These are phyloP conservation scores for Pseudogymnoascus sp. DNA, from an alignment of 2,329 filamentous ascomycete genomes.

Conservation along the genomic window DNA sequence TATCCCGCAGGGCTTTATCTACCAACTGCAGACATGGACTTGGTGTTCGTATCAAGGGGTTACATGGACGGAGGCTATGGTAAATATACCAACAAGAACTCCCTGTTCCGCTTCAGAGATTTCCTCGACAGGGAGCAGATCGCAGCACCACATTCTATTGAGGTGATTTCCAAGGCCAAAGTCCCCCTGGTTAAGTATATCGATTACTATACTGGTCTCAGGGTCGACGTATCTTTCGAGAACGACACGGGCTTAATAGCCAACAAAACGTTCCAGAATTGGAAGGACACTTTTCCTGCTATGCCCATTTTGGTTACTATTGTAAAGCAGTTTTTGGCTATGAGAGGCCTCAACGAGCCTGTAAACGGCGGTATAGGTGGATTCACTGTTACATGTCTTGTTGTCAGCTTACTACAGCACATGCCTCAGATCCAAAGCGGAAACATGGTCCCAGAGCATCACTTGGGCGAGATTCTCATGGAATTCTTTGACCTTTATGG, in stretches of 20 bases:
- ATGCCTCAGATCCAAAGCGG: constrained; percentile 63
- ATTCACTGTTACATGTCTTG: constrained; percentile 88
- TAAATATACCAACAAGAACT: constrained; percentile 25
- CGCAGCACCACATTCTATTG: constrained; percentile 50
- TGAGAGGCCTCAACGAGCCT: constrained; percentile 87
- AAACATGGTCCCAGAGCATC: constrained; percentile 51
- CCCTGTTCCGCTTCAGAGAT: constrained; percentile 54
- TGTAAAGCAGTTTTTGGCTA: constrained; percentile 86
- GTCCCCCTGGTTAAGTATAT: constrained; percentile 91
- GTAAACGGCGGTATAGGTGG: constrained; percentile 86
- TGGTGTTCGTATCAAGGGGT: constrained; percentile 65
- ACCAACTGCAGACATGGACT: constrained; percentile 83
- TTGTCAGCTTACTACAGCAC: constrained; percentile 79
- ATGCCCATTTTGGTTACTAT: constrained; percentile 83
- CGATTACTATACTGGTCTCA: constrained; percentile 68
- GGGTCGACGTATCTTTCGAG: constrained; percentile 92
- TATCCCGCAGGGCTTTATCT: constrained; percentile 76
- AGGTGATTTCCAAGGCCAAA: constrained; percentile 66
- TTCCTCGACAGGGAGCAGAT: constrained; percentile 52
- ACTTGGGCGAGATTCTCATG: constrained; percentile 75
- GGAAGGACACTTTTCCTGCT: constrained; percentile 72
- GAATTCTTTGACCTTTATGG: constrained; percentile 89
- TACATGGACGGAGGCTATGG: constrained; percentile 49
- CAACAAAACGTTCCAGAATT: constrained; percentile 69
- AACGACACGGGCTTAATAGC: constrained; percentile 76